Evolutionary conservation across 345 rosid species (phyloP).

Genomic region (Draba incana): DNA sequence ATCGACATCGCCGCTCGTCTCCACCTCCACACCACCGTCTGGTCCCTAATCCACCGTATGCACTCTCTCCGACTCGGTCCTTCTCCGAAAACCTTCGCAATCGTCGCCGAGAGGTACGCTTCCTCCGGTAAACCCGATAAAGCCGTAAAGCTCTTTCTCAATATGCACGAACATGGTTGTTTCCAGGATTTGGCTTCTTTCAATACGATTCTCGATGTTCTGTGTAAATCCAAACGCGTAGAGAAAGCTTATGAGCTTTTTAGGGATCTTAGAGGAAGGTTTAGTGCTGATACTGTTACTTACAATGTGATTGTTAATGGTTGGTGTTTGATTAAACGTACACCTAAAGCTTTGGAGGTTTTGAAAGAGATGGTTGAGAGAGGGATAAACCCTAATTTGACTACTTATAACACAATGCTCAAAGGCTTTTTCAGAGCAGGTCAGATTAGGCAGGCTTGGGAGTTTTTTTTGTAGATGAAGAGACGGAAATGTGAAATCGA

Average conservation of each 20-base stretch:
- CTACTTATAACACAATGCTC: slow-evolving; percentile 72
- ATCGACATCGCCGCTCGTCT: slow-evolving; percentile 83
- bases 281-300: slow-evolving; percentile 69
- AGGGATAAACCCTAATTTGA: slow-evolving; percentile 66
- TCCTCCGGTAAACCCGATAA: slow-evolving; percentile 74
- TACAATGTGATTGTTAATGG: slow-evolving; percentile 85
- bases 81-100: slow-evolving; percentile 66
- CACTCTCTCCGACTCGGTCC: slow-evolving; percentile 70
- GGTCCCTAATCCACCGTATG: slow-evolving; percentile 67
- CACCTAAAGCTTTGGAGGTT: slow-evolving; percentile 72
- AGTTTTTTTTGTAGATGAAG: slow-evolving; percentile 88
- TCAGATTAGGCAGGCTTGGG: slow-evolving; percentile 80
- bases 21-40: slow-evolving; percentile 53
- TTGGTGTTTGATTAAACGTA: slow-evolving; percentile 88
- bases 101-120: slow-evolving; percentile 74
- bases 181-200: slow-evolving; percentile 72
- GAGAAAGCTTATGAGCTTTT: slow-evolving; percentile 80
- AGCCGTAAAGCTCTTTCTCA: slow-evolving; percentile 70
- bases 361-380: slow-evolving; percentile 83
- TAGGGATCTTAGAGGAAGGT: slow-evolving; percentile 62
- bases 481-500: slow-evolving; percentile 72
- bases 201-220: slow-evolving; percentile 78
- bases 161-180: slow-evolving; percentile 86
- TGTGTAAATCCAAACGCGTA: slow-evolving; percentile 70
- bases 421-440: slow-evolving; percentile 81